Percentiles rank a stretch among this genome's conserved stretches.
phyloP scores from a whole-genome alignment of 2,329 filamentous ascomycete species.

The Chaetothyriales sp. region DNA sequence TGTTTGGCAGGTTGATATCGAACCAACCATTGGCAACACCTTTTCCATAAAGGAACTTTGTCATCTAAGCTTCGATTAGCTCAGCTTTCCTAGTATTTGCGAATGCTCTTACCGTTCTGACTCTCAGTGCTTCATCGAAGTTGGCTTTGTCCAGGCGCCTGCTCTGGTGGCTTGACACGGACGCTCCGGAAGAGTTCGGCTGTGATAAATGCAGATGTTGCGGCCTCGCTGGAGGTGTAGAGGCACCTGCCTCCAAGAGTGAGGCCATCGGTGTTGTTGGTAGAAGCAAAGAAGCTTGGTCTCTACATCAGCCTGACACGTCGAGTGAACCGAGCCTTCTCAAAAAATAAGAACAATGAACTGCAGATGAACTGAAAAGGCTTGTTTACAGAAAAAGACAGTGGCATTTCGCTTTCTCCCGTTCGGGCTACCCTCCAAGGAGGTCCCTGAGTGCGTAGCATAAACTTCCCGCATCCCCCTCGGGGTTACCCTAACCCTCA shows the following conservation, averaged over 20 bases:
- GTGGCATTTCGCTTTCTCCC: constrained; percentile 7
- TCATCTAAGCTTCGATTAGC: constrained; percentile 17
- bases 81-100: constrained; percentile 6
- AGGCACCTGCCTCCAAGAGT: constrained; percentile 6
- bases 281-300: constrained; percentile 12
- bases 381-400: constrained; percentile 7
- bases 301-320: constrained; percentile 8
- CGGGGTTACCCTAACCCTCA: too few relatives aligned
- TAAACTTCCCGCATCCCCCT: constrained; percentile 6
- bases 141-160: constrained; percentile 11
- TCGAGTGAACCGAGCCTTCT: constrained; percentile 7
- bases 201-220: constrained; percentile 9
- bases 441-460: constrained; percentile 5
- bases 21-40: constrained; percentile 20
- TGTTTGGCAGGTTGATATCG: constrained; percentile 9
- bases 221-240: constrained; percentile 7
- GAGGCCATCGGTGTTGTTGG: constrained; percentile 8
- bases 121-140: constrained; percentile 20
- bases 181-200: constrained; percentile 12
- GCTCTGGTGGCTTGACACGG: constrained; percentile 6
- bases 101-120: constrained; percentile 17
- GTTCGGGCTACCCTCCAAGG: constrained; percentile 2
- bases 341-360: constrained; percentile 6
- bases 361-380: constrained; percentile 6
- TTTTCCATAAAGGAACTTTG: constrained; percentile 20